phyloP scores from a whole-genome alignment of 2,329 filamentous ascomycete species.

The Trichoderma hamatum region DNA sequence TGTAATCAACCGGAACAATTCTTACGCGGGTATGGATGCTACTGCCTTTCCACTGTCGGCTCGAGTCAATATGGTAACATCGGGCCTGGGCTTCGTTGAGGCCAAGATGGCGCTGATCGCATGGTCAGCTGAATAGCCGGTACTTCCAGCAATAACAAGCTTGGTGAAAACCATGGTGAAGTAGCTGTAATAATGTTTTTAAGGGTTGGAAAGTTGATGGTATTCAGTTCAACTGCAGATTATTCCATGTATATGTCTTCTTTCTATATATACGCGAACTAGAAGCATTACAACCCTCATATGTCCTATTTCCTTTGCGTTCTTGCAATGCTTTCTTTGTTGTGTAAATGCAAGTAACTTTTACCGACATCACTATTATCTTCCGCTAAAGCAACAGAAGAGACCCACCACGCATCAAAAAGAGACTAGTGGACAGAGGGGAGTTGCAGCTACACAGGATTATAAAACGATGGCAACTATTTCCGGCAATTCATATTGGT shows the following conservation, averaged over 20 bases:
- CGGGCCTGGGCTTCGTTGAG: constrained; percentile 22
- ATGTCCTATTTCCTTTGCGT: not conserved
- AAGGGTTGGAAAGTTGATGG: not conserved
- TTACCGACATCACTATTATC: not conserved
- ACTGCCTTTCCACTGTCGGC: not conserved
- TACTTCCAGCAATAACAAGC: constrained; percentile 24
- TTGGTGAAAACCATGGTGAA: constrained; percentile 21
- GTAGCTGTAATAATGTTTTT: not conserved
- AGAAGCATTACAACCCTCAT: too few relatives aligned
- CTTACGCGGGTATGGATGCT: not conserved
- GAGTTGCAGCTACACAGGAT: not conserved
- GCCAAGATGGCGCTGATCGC: constrained; percentile 17
- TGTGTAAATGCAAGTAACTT: not conserved
- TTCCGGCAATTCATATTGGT: too few relatives aligned
- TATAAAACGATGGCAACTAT: constrained; percentile 3
- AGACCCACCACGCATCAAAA: not conserved
- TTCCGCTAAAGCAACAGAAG: not conserved
- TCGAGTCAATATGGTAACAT: constrained; percentile 26
- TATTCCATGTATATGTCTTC: not conserved
- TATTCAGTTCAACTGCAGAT: not conserved
- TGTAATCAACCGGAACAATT: not conserved
- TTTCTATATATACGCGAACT: not conserved
- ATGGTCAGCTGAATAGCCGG: constrained; percentile 9
- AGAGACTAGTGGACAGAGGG: not conserved
- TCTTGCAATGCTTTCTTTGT: not conserved